Evolutionary conservation across 148 eudicot species (phyloP), one percentile per base, ranked within the genome.

Genomic region (Cornus suecica): DNA sequence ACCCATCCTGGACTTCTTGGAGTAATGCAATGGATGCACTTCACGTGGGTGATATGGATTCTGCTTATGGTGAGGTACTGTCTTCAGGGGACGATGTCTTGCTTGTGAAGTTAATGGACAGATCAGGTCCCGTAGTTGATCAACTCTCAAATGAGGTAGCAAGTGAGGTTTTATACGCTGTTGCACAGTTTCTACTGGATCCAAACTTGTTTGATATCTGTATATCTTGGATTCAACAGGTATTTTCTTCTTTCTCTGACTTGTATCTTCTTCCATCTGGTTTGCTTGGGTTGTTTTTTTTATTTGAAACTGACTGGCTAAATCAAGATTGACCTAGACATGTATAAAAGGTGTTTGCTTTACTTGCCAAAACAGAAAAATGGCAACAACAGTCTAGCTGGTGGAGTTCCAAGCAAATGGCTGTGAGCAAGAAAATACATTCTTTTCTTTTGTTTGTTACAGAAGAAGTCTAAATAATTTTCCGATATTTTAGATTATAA

Each of bases 141-240:
- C 98, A 89, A 68, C 90, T 96, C 74, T 84, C 99, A 8, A 80
- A 83, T 84, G 98, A 96, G 78, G 84, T 91, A 34, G 98, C 93
- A 16, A 85, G 80, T 74, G 98, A 96, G 79, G 84, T 88, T 82
- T 71, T 96, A 78, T 87, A 88, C 84, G 97, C 93, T 60, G 82
- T 91, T 65, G 79, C 91, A 61, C 92, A 88, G 76, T 90, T 90
- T 85, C 83, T 96, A 37, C 80, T 85, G 74, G 98, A 93, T 77
- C 98, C 84, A 69, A 89, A 84, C 83, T 73, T 93, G 82, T 90
- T 80, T 51, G 98, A 93, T 78, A 80, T 91, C 62, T 79, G 93
- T 80, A 79, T 96, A 74, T 87, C 78, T 77, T 96, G 99, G 99
- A 76, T 90, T 86, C 99, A 96, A 71, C 99, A 96, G 98, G 99